These are phyloP conservation scores for Primulina tabacum DNA, from an alignment of 257 asterid species.

Conservation along the genomic window DNA sequence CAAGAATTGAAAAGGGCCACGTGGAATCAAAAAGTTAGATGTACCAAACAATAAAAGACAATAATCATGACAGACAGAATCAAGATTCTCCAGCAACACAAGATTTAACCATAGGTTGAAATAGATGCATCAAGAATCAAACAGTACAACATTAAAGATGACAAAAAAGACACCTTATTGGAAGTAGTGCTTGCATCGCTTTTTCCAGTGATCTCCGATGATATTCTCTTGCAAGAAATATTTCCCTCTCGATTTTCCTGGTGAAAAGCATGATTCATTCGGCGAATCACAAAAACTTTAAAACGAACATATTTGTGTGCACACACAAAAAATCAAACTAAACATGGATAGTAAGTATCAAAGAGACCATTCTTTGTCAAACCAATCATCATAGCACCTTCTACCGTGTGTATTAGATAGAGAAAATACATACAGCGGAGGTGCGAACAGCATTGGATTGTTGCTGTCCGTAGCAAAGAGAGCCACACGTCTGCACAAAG, in stretches of 20 bases:
- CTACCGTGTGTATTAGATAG: conserved; percentile 4
- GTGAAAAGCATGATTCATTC: conserved; percentile 17
- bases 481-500: conserved; percentile 31
- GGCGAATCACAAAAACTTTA: conserved; percentile 35
- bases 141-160: conserved; percentile 5
- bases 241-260: conserved; percentile 37
- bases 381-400: no score
- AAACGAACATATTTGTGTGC: neutral
- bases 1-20: conserved; percentile 17
- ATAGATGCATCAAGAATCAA: neutral
- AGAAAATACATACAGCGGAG: conserved; percentile 34
- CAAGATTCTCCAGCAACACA: neutral
- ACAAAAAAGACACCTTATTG: conserved; percentile 42
- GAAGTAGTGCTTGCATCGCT: conserved; percentile 36
- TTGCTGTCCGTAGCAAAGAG: conserved; percentile 41
- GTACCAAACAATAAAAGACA: neutral
- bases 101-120: no score
- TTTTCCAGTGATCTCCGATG: conserved; percentile 30
- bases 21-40: conserved; percentile 4
- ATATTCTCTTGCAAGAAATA: conserved; percentile 31
- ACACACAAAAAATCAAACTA: no score
- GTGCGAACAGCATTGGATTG: conserved; percentile 26
- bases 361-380: no score
- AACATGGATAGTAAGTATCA: conserved; percentile 10
- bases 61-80: no score